phyloP scores from a whole-genome alignment of 2,329 filamentous ascomycete genomes.

The Aspergillus chevalieri region DNA sequence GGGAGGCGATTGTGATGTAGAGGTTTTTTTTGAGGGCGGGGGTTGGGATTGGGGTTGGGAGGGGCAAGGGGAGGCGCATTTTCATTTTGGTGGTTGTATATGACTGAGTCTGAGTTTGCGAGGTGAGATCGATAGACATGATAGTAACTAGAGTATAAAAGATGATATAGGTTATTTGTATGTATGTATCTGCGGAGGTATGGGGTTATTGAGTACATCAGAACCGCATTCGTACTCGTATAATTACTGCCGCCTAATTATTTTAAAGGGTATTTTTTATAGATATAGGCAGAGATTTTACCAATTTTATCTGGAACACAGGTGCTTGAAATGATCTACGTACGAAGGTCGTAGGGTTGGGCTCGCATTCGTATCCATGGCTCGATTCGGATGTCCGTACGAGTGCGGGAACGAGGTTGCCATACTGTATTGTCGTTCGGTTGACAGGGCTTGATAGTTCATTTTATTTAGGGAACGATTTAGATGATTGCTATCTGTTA shows the following conservation, averaged over 20 bases:
- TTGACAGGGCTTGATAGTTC: too few species aligned
- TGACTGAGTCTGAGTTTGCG: not conserved
- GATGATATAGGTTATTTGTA: too few species aligned
- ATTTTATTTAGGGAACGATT: too few species aligned
- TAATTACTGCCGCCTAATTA: too few species aligned
- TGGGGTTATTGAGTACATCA: not conserved
- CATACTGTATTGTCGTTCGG: too few species aligned
- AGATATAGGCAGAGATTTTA: not conserved
- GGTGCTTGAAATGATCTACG: not conserved
- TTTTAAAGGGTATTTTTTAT: not conserved
- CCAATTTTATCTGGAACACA: too few species aligned
- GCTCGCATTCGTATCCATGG: not conserved
- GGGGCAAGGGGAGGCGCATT: not conserved
- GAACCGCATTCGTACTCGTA: not conserved
- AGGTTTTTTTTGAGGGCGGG: constrained; percentile 7
- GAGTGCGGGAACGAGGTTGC: too few species aligned
- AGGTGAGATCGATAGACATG: not conserved
- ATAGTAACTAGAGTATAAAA: not conserved
- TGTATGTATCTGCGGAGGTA: not conserved
- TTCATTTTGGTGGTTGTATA: not conserved
- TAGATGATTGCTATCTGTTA: too few species aligned
- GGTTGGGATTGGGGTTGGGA: not conserved
- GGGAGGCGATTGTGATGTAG: constrained; percentile 8
- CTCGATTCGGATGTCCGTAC: not conserved
- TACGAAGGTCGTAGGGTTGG: not conserved